Conservation (phyloP, 164 flowering plant species). For the Warburgia ugandensis region DNA sequence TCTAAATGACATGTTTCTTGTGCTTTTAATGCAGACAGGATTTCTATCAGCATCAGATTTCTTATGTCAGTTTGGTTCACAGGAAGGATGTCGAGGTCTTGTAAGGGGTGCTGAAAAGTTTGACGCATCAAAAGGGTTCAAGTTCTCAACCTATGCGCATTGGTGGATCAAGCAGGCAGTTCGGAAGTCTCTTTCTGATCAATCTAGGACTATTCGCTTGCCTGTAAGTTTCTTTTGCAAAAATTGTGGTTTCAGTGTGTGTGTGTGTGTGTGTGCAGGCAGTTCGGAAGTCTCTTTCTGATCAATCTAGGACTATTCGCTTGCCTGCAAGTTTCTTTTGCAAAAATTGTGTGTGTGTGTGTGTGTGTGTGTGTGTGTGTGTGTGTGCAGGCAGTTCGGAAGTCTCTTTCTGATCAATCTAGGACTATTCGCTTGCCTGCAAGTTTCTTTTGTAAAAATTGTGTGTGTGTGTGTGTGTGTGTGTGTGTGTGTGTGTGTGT, state of each 20-base stretch:
- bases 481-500: too few relatives aligned
- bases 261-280: neutral
- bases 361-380: too few relatives aligned
- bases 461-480: too few relatives aligned
- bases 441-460: too few relatives aligned
- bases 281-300: too few relatives aligned
- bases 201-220: constrained; percentile 75
- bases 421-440: too few relatives aligned
- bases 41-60: neutral
- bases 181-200: constrained; percentile 76
- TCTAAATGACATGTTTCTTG: neutral
- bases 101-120: constrained; percentile 83
- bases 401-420: too few relatives aligned
- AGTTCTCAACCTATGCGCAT: constrained; percentile 95
- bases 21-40: neutral
- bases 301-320: too few relatives aligned
- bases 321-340: too few relatives aligned
- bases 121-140: constrained; percentile 93
- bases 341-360: too few relatives aligned
- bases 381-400: too few relatives aligned
- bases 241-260: neutral
- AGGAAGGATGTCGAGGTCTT: constrained; percentile 97
- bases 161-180: constrained; percentile 99
- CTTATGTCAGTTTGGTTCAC: too few relatives aligned
- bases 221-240: constrained; percentile 42